Percentiles rank a stretch among this genome's conserved stretches.
Evolutionary conservation across 495 filamentous ascomycete species (phyloP).

Genomic region (Trichoderma asperelloides): DNA sequence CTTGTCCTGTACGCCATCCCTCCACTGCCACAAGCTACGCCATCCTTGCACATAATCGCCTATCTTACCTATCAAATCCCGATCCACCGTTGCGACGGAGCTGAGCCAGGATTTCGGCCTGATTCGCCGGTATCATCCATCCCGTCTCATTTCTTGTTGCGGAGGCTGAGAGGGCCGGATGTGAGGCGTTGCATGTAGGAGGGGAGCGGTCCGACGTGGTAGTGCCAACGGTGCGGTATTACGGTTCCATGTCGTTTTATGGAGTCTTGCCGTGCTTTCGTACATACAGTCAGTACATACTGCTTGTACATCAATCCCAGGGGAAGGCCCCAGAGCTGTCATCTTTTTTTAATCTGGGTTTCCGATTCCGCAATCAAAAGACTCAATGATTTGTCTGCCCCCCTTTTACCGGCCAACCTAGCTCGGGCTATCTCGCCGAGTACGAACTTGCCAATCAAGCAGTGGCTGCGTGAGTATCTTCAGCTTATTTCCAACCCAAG

Average conservation of each 20-base stretch:
- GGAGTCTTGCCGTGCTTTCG: background rate
- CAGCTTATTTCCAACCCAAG: too few species aligned
- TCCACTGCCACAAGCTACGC: background rate
- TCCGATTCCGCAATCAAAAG: too few species aligned
- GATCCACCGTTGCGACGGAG: constrained; percentile 3
- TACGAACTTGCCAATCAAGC: too few species aligned
- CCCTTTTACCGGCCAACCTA: too few species aligned
- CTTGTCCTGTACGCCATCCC: background rate
- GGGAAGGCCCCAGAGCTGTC: too few species aligned
- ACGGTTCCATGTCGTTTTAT: background rate
- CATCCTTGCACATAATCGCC: background rate
- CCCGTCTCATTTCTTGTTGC: background rate
- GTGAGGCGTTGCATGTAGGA: background rate
- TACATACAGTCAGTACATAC: too few species aligned
- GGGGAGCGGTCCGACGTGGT: background rate
- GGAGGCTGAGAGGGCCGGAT: background rate
- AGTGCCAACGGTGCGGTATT: background rate
- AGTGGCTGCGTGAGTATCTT: too few species aligned
- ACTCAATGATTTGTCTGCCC: too few species aligned
- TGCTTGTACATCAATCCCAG: too few species aligned
- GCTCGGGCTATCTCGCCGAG: too few species aligned
- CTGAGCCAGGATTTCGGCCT: background rate
- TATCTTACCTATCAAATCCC: background rate
- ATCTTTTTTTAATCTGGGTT: too few species aligned
- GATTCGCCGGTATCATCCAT: background rate